Evolutionary conservation across 371 early-diverging fungal species (phyloP).

Genomic region (Circinella minor): DNA sequence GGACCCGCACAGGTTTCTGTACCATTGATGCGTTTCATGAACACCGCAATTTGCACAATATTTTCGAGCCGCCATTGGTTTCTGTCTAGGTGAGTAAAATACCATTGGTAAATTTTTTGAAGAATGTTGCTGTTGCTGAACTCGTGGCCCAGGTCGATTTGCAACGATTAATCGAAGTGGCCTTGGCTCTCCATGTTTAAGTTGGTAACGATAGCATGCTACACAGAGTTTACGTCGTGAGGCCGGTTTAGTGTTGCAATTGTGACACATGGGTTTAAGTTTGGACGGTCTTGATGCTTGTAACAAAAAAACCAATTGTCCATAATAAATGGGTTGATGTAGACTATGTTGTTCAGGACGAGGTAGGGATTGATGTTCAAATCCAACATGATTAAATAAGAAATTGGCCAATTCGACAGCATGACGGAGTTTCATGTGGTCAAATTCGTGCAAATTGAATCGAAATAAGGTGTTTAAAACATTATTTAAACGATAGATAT

Average conservation of each 20-base stretch:
- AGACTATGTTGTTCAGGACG: conserved; percentile 2
- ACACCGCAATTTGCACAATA: conserved; percentile 48
- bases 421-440: conserved; percentile 26
- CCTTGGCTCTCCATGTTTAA: conserved; percentile 41
- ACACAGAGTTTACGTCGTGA: conserved; percentile 47
- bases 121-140: neutral
- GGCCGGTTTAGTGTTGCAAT: conserved; percentile 47
- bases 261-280: conserved; percentile 39
- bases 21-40: conserved; percentile 54
- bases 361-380: conserved; percentile 28
- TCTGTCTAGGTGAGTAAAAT: conserved; percentile 3
- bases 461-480: conserved; percentile 50
- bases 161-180: conserved; percentile 43
- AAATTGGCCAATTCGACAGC: conserved; percentile 43
- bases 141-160: conserved; percentile 16
- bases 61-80: conserved; percentile 21
- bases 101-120: neutral
- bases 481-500: conserved; percentile 49
- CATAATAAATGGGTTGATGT: conserved; percentile 24
- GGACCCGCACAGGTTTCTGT: conserved; percentile 43
- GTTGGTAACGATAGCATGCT: conserved; percentile 51
- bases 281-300: conserved; percentile 41
- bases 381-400: conserved; percentile 37
- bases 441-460: conserved; percentile 42
- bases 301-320: conserved; percentile 27